Base-by-base conservation (phyloP, 2,329 filamentous ascomycete species). In the Claviceps digitariae region DNA sequence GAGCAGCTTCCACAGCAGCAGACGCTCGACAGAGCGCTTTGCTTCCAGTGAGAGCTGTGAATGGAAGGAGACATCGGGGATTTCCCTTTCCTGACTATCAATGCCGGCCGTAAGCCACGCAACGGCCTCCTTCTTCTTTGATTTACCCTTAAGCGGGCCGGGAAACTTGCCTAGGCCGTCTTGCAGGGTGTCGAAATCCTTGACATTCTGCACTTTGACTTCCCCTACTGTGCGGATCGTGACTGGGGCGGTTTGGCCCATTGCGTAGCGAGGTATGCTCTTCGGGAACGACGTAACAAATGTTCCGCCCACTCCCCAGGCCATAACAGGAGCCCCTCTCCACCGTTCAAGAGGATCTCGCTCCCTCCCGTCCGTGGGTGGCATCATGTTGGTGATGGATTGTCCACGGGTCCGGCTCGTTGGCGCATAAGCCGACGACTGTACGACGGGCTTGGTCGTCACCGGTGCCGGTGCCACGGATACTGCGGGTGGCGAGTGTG, bases 41-140 rank as follows among this genome's bases (percentile, higher is more conserved):
- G 83, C 79, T 53, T 79, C 77, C 53, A 77, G 79, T 7, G 75
- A 78, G 20, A 77, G 64, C 34, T 73, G 75, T 34, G 71, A 73
- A 64, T 68, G 72, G 54, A 76, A 75, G 17, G 69, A 71, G 34
- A 69, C 70, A 59, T 70, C 77, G 48, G 71, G 80, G 51, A 71
- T 65, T 52, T 69, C 75, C 61, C 74, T 78, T 64, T 94, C 87
- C 38, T 96, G 70, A 1, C 72, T 72, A 40, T 87, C 83, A 53
- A 97, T 91, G 51, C 84, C 88, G 55, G 78, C 73, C 4, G 76
- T 79, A 46, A 98, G 74, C 93, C 94, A 98, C 2, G 81, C 69
- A 45, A 90, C 61, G 0, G 89, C 79, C 52, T 98, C 91, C 72
- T 97, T 98, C 75, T 98, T 98, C 75, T 95, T 97, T 1, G 84